Base-by-base conservation (phyloP, 1,139 yeast genomes). In the Debaryomycetaceae sp. region DNA sequence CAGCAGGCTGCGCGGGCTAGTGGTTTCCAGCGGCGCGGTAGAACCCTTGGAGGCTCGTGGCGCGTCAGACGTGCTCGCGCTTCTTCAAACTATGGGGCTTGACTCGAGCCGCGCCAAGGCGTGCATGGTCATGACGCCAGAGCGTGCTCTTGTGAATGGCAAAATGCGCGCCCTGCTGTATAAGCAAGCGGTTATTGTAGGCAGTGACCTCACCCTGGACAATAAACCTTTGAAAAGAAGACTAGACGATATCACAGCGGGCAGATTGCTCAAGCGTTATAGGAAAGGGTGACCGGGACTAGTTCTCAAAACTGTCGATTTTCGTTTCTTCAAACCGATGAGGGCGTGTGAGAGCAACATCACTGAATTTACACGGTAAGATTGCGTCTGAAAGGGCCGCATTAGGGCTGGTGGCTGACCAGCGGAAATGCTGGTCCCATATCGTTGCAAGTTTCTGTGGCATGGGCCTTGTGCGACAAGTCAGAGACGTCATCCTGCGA, bases 1-100 rank as follows among this genome's bases (percentile, higher is more conserved):
- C 4, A 70, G 93, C 2, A 63, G 97, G 39, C 70, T 77, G 19
- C 68, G 85, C 27, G 97, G 96, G 0, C 50, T 90, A 15, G 63
- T 90, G 4, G 62, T 86, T 4, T 73, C 90, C 13, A 75, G 92
- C 44, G 96, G 95, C 3, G 81, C 93, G 1, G 43, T 49, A 3
- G 53, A 58, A 19, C 68, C 87, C 0, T 51, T 72, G 22, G 77
- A 73, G 29, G 55, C 77, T 16, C 58, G 97, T 33, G 73, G 75
- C 22, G 70, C 75, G 25, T 63, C 69, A 29, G 95, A 90, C 42
- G 68, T 85, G 4, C 61, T 74, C 16, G 79, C 76, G 32, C 55
- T 90, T 29, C 60, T 82, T 24, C 62, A 69, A 19, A 58, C 83
- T 11, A 59, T 90, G 45, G 97, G 95, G 0, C 58, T 81, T 29